phyloP scores from a whole-genome alignment of 768 basidiomycete species.

The Suillus cothurnatus region DNA sequence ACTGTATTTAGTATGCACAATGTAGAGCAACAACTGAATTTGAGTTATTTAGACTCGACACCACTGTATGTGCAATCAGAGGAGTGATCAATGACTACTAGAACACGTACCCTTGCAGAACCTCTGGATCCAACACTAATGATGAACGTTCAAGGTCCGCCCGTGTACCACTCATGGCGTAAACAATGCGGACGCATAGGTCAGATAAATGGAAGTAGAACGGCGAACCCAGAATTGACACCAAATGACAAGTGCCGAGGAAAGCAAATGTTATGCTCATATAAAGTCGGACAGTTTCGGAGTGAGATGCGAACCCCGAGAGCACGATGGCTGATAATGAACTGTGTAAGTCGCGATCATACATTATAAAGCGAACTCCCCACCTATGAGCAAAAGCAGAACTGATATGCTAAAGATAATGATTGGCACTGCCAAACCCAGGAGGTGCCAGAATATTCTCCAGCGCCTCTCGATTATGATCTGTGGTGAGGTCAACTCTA shows the following conservation, averaged over 20 bases:
- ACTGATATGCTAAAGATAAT: not conserved
- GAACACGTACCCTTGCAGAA: not conserved
- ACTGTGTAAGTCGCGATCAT: not conserved
- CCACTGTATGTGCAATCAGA: too few species aligned
- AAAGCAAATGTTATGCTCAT: not conserved
- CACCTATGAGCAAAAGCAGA: not conserved
- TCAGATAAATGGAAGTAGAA: not conserved
- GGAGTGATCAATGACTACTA: too few species aligned
- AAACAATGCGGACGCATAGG: not conserved
- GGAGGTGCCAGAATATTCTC: not conserved
- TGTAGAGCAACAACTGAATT: too few species aligned
- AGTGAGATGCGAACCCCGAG: not conserved
- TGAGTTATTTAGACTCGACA: too few species aligned
- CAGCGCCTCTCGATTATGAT: not conserved
- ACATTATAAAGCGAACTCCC: not conserved
- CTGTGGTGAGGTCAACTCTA: not conserved
- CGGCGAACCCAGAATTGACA: not conserved
- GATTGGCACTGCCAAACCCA: not conserved
- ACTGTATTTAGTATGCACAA: too few species aligned
- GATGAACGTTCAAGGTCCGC: not conserved
- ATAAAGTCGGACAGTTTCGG: not conserved
- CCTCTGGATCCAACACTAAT: not conserved
- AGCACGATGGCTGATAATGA: not conserved
- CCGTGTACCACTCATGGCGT: too few species aligned
- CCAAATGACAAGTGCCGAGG: not conserved